Conservation (phyloP, 345 rosid genomes). For the Gossypium thurberi region DNA sequence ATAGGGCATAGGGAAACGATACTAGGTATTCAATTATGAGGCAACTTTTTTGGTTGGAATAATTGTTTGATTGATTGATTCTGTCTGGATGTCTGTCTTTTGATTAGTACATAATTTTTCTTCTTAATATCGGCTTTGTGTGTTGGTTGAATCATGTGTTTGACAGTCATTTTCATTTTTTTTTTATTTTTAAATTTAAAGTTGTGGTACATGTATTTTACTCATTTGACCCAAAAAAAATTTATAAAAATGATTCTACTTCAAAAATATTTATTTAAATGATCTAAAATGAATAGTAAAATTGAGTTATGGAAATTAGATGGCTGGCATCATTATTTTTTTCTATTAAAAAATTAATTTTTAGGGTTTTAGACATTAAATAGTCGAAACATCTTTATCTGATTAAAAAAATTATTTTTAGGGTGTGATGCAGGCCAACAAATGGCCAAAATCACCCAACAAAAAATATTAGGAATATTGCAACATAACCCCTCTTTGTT, state of each 20-base stretch:
- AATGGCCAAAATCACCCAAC: too few relatives aligned
- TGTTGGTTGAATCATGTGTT: background rate
- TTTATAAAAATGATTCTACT: accelerated
- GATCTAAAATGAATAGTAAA: accelerated
- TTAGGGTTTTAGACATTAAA: accelerated
- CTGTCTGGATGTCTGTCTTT: constrained; percentile 21
- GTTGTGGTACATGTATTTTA: background rate
- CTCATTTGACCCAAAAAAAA: too few relatives aligned
- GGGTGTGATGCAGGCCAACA: too few relatives aligned
- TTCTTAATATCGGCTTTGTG: background rate
- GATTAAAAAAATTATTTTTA: too few relatives aligned
- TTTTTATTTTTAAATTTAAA: background rate
- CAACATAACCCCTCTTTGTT: too few relatives aligned
- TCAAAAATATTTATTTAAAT: accelerated
- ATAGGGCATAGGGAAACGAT: constrained; percentile 7
- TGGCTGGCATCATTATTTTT: too few relatives aligned
- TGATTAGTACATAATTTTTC: background rate
- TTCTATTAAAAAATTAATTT: too few relatives aligned
- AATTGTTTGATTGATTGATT: constrained; percentile 24
- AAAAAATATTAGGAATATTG: too few relatives aligned
- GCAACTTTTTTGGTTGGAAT: constrained; percentile 22
- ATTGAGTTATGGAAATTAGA: accelerated
- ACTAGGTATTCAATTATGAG: constrained; percentile 14
- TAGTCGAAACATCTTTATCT: accelerated
- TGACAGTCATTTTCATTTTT: too few relatives aligned